Percentiles rank a stretch among this genome's conserved stretches.
Conservation (phyloP, 2,329 filamentous ascomycete genomes). For the Xylariomycetidae sp. region DNA sequence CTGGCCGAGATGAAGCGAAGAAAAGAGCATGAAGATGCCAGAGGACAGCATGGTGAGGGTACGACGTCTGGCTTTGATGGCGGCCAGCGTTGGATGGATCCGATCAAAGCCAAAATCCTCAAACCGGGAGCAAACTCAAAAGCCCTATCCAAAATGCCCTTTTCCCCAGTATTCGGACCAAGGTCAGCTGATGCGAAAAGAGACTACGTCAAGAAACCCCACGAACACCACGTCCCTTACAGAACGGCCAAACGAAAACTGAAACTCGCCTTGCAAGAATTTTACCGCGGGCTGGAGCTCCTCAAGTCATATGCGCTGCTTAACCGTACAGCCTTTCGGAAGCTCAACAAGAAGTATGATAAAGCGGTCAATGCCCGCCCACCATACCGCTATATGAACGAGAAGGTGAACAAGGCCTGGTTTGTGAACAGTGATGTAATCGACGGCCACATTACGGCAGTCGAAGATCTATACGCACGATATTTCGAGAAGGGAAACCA, state of each 20-base stretch:
- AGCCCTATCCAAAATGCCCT: slow-evolving; percentile 48
- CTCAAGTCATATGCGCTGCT: slow-evolving; percentile 86
- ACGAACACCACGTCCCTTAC: slow-evolving; percentile 66
- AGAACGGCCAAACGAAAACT: slow-evolving; percentile 84
- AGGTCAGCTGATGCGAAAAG: slow-evolving; percentile 28
- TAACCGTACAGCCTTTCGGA: slow-evolving; percentile 89
- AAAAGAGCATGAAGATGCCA: slow-evolving; percentile 26
- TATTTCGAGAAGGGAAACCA: slow-evolving; percentile 94
- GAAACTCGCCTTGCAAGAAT: slow-evolving; percentile 86
- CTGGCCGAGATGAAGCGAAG: slow-evolving; percentile 40
- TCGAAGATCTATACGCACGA: slow-evolving; percentile 87
- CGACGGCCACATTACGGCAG: slow-evolving; percentile 70
- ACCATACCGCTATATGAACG: slow-evolving; percentile 75
- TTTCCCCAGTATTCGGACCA: slow-evolving; percentile 37
- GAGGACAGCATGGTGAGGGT: slow-evolving; percentile 14
- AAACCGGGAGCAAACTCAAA: slow-evolving; percentile 56
- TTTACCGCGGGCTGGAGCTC: slow-evolving; percentile 84
- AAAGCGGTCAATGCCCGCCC: slow-evolving; percentile 78
- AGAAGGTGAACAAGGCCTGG: slow-evolving; percentile 84
- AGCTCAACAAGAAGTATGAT: slow-evolving; percentile 99
- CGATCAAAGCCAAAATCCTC: slow-evolving; percentile 48
- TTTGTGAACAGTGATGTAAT: slow-evolving; percentile 87
- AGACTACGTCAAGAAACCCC: slow-evolving; percentile 47
- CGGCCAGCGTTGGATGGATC: slow-evolving; percentile 40
- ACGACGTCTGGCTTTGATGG: slow-evolving; percentile 17